phyloP scores from a whole-genome alignment of 129 eudicot genomes.

The Saposhnikovia divaricata region DNA sequence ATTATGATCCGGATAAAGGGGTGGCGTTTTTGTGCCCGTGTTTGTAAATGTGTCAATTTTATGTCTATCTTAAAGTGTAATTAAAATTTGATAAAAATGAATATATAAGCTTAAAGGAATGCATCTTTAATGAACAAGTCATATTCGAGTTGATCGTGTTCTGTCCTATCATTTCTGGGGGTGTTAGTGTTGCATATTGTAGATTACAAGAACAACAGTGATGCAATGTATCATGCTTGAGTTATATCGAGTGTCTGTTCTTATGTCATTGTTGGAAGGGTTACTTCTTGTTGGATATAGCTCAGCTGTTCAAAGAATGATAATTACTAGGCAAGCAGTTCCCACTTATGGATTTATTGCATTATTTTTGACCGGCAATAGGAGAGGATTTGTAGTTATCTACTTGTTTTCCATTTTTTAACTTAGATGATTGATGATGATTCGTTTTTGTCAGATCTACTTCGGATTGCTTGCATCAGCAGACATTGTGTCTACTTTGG shows the following conservation, averaged over 20 bases:
- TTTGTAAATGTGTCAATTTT: background rate
- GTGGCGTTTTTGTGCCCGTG: background rate
- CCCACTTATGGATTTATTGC: background rate
- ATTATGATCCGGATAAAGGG: background rate
- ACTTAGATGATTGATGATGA: background rate
- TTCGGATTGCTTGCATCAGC: constrained; percentile 8
- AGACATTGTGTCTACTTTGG: background rate
- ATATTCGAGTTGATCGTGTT: background rate
- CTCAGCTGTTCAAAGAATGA: background rate
- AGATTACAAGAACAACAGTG: background rate
- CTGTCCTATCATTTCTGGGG: too few species aligned
- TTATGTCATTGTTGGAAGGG: background rate
- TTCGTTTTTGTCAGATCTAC: background rate
- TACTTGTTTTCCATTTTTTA: background rate
- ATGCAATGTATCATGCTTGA: background rate
- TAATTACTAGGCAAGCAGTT: background rate
- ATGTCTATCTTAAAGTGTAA: background rate
- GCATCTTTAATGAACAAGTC: background rate
- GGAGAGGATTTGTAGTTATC: background rate
- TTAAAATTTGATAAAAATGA: background rate
- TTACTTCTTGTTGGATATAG: background rate
- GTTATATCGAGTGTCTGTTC: background rate
- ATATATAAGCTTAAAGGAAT: background rate
- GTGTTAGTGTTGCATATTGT: background rate
- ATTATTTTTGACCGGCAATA: background rate